Base-by-base conservation (phyloP, 2,329 filamentous ascomycete genomes). In the Gnomoniopsis smithogilvyi region DNA sequence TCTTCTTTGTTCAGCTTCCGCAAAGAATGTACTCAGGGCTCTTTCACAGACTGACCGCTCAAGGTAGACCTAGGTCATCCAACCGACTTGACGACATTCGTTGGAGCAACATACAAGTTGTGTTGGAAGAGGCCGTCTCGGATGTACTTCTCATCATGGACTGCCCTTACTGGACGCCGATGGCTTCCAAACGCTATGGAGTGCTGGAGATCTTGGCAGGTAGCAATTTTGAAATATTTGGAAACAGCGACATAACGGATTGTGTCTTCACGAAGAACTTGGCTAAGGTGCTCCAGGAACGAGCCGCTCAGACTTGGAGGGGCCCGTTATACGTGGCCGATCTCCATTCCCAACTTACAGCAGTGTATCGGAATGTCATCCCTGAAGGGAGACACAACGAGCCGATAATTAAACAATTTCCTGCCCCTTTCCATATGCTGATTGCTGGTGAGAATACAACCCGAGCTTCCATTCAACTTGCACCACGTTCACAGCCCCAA, bases 71-170 rank as follows among this genome's bases (percentile, higher is more conserved):
- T 51, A 75, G 73, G 57, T 76, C 79, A 64, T 67, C 70, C 24
- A 72, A 77, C 30, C 74, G 75, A 54, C 73, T 76, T 4, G 76
- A 76, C 22, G 76, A 74, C 6, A 80, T 85, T 51, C 72, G 81
- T 51, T 86, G 83, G 83, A 80, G 75, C 60, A 77, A 77, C 21
- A 79, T 86, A 41, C 82, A 85, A 66, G 78, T 80, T 61, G 78
- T 79, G 17, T 72, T 86, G 8, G 83, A 86, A 66, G 80, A 83
- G 60, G 80, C 81, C 2, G 74, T 73, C 33, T 77, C 82, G 3
- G 83, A 86, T 66, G 81, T 79, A 4, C 72, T 86, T 21, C 76
- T 86, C 57, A 72, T 86, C 36, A 82, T 86, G 80, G 83, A 86
- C 68, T 78, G 82, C 6, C 79, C 80, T 0, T 85, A 83, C 66